Evolutionary conservation across 2,329 filamentous ascomycete genomes (phyloP).

Genomic region (Paecilomyces fulvus): DNA sequence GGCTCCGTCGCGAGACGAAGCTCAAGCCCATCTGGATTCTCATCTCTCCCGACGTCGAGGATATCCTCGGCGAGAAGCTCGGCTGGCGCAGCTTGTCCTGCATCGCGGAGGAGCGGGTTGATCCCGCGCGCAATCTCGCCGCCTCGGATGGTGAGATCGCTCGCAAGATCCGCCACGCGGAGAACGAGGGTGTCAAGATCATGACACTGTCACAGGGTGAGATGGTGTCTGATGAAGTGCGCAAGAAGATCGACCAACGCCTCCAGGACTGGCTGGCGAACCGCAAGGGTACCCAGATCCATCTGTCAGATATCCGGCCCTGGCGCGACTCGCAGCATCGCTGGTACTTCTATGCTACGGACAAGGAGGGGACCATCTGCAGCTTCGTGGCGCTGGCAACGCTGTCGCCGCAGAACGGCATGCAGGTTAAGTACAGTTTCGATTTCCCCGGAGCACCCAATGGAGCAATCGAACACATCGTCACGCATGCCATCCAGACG

Average conservation of each 20-base stretch:
- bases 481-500: conserved; percentile 61
- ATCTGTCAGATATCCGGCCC: conserved; percentile 79
- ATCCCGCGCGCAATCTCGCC: conserved; percentile 60
- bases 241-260: conserved; percentile 59
- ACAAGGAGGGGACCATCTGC: conserved; percentile 61
- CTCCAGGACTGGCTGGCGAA: conserved; percentile 71
- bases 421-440: conserved; percentile 93
- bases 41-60: conserved; percentile 68
- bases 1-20: conserved; percentile 59
- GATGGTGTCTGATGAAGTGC: conserved; percentile 56
- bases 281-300: conserved; percentile 79
- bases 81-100: conserved; percentile 86
- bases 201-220: conserved; percentile 61
- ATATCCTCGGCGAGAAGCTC: conserved; percentile 68
- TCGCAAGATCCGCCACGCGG: conserved; percentile 70
- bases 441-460: conserved; percentile 84
- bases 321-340: conserved; percentile 80
- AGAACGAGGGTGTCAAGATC: conserved; percentile 76
- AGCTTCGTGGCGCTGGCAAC: conserved; percentile 77
- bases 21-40: conserved; percentile 85
- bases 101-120: conserved; percentile 79
- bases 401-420: conserved; percentile 71
- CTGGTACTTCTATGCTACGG: conserved; percentile 74
- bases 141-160: conserved; percentile 58
- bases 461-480: conserved; percentile 76